Evolutionary conservation across 2,329 filamentous ascomycete genomes (phyloP).

Genomic region (Diaporthe longicolla): DNA sequence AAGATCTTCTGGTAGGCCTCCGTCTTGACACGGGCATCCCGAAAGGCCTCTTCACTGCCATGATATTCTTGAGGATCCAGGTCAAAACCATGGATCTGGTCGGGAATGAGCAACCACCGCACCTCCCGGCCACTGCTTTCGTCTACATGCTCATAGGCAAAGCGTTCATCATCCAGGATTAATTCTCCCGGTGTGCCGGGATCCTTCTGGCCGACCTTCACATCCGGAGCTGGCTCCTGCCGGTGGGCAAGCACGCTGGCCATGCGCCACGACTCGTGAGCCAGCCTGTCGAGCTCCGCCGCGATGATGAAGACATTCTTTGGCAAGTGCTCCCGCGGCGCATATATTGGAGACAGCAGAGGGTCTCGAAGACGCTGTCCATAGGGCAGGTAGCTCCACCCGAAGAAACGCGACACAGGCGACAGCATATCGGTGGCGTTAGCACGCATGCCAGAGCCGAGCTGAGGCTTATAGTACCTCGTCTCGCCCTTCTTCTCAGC

Average conservation of each 20-base stretch:
- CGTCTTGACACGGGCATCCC: neutral
- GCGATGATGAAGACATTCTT: constrained; percentile 2
- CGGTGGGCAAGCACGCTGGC: neutral
- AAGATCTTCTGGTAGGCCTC: neutral
- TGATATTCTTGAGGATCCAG: neutral
- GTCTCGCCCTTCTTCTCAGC: neutral
- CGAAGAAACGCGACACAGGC: neutral
- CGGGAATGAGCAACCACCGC: constrained; percentile 5
- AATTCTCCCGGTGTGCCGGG: neutral
- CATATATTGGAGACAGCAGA: neutral
- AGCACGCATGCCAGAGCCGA: neutral
- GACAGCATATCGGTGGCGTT: neutral
- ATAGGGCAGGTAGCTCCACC: neutral
- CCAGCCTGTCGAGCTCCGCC: constrained; percentile 9
- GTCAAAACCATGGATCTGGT: constrained; percentile 9
- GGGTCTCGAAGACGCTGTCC: neutral
- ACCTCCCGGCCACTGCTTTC: neutral
- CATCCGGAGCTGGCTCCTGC: neutral
- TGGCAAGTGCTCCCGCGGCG: neutral
- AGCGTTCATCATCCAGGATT: neutral
- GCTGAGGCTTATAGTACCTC: neutral
- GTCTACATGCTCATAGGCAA: neutral
- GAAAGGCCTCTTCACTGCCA: neutral
- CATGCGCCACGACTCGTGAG: constrained; percentile 7
- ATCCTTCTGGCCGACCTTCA: neutral